phyloP scores from a whole-genome alignment of 1,284 basidiomycete species.

The Microbotryum scabiosae region DNA sequence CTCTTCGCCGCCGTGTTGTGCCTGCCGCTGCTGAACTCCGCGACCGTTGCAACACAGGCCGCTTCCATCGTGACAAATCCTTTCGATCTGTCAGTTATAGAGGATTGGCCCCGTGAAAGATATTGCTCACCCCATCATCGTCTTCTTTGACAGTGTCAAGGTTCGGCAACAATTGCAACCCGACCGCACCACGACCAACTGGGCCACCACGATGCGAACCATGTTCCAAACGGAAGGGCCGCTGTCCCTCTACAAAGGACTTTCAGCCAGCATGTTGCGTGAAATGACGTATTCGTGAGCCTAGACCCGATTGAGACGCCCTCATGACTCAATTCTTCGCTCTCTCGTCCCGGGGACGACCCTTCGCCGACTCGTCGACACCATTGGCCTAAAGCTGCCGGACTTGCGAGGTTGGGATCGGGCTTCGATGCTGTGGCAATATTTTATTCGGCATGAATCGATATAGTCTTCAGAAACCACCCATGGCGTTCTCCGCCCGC shows the following conservation, averaged over 20 bases:
- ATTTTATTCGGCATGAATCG: background rate
- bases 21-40: background rate
- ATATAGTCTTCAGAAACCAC: no score
- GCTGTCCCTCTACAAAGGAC: conserved; percentile 29
- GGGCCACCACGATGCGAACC: conserved; percentile 18
- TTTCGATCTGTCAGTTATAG: conserved; percentile 13
- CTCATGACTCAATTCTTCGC: no score
- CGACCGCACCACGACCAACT: conserved; percentile 13
- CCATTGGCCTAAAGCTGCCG: background rate
- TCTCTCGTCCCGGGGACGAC: no score
- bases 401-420: background rate
- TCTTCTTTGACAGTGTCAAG: conserved; percentile 15
- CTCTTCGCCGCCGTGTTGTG: background rate
- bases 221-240: conserved; percentile 31
- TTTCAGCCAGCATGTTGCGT: conserved; percentile 29
- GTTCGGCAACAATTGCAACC: conserved; percentile 34
- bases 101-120: background rate
- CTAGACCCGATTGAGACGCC: no score
- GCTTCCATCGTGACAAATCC: conserved; percentile 22
- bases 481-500: no score
- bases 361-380: background rate
- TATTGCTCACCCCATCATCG: background rate
- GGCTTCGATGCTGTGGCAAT: background rate
- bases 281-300: conserved; percentile 28
- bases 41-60: conserved; percentile 6